Percentiles rank a stretch among this genome's conserved stretches.
These are phyloP conservation scores for Penicillium olsonii DNA, from an alignment of 2,329 filamentous ascomycete species.

Conservation along the genomic window DNA sequence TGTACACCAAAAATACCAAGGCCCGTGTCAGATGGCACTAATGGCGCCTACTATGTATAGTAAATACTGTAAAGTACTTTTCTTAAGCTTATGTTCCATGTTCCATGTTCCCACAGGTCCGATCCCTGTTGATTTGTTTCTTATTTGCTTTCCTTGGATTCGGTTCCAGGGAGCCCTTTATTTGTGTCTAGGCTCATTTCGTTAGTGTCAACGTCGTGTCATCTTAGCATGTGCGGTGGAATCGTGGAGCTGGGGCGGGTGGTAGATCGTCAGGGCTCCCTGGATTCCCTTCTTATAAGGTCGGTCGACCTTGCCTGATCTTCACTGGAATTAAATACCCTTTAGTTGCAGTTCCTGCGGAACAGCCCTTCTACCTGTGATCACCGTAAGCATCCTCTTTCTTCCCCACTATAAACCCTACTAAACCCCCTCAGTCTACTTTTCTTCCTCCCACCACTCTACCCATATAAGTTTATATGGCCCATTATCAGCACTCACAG, in stretches of 20 bases:
- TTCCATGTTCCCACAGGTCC: conserved; percentile 21
- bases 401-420: conserved; percentile 13
- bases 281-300: conserved; percentile 28
- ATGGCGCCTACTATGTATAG: too few relatives aligned
- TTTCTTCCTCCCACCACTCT: conserved; percentile 2
- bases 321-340: conserved; percentile 13
- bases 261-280: conserved; percentile 35
- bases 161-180: conserved; percentile 16
- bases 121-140: conserved; percentile 15
- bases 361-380: conserved; percentile 8
- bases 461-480: conserved; percentile 26
- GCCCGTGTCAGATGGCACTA: background rate
- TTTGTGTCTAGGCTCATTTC: conserved; percentile 29
- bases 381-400: conserved; percentile 8
- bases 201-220: conserved; percentile 43
- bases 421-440: conserved; percentile 5
- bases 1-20: too few relatives aligned
- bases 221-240: conserved; percentile 36
- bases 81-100: conserved; percentile 19
- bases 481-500: conserved; percentile 30
- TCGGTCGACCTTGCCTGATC: conserved; percentile 13
- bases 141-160: conserved; percentile 17
- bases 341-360: conserved; percentile 16
- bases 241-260: conserved; percentile 40
- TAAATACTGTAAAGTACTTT: too few relatives aligned